Conservation (phyloP, 345 rosid species). For the Gossypium arboreum region DNA sequence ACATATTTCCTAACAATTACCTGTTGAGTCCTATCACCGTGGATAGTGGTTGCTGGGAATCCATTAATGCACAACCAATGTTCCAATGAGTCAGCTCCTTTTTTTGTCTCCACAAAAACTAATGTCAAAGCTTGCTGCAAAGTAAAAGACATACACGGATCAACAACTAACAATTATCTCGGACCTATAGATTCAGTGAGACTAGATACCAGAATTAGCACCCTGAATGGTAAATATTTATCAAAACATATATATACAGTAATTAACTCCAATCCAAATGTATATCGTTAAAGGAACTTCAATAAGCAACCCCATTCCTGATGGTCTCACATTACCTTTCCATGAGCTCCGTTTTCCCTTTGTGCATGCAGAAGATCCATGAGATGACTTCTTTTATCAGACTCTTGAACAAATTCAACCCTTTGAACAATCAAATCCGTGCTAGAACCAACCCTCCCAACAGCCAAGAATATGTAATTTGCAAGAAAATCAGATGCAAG, state of each 20-base stretch:
- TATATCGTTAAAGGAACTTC: neutral
- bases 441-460: constrained; percentile 98
- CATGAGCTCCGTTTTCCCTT: constrained; percentile 66
- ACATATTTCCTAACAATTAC: constrained; percentile 17
- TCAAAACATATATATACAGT: neutral
- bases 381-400: constrained; percentile 97
- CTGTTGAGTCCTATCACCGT: constrained; percentile 98
- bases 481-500: constrained; percentile 88
- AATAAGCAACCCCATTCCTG: neutral
- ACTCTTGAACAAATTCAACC: constrained; percentile 87
- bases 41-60: constrained; percentile 92
- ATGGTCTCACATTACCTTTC: constrained; percentile 51
- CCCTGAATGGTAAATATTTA: neutral
- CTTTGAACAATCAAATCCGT: constrained; percentile 97
- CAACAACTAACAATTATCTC: neutral
- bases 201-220: neutral
- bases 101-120: constrained; percentile 98
- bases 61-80: constrained; percentile 85
- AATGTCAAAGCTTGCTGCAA: constrained; percentile 91
- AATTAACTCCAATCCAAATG: neutral
- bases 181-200: neutral
- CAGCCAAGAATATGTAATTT: constrained; percentile 85
- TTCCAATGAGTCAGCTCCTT: constrained; percentile 90
- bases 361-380: constrained; percentile 99
- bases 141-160: neutral